Evolutionary conservation across 2,329 filamentous ascomycete species (phyloP), one percentile per base, ranked within the genome.

Genomic region (Ophiosphaerella korrae): DNA sequence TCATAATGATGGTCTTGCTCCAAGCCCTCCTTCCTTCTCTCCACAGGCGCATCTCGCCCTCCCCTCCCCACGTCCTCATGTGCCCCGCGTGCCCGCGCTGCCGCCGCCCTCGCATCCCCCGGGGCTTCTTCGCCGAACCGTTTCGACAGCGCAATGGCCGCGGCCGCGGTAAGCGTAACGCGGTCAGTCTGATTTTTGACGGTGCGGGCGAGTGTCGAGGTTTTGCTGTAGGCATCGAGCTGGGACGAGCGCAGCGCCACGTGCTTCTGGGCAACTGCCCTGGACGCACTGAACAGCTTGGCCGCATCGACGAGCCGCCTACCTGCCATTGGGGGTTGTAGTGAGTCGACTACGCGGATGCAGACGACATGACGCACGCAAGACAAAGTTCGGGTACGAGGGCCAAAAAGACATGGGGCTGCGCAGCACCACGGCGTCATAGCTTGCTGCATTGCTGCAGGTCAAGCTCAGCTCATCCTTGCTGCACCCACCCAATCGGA

Each of bases 191-290:
- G 84, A 44, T 68, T 78, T 68, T 85, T 85, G 48, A 87, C 77
- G 12, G 82, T 82, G 67, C 83, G 85, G 24, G 84, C 83, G 41
- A 89, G 71, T 26, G 82, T 84, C 2, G 87, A 89, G 0, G 87
- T 88, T 58, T 82, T 79, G 42, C 76, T 84, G 71, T 83, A 88
- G 41, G 84, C 72, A 66, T 88, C 82, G 62, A 87, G 75, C 68
- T 89, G 85, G 47, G 81, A 79, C 46, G 80, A 77, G 18, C 84
- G 84, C 42, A 87, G 78, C 36, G 75, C 76, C 49, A 85, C 71
- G 66, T 88, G 85, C 70, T 85, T 75, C 57, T 75, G 75, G 7
- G 76, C 77, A 53, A 81, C 66, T 31, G 74, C 70, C 57, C 70
- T 70, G 45, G 76, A 74, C 54, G 77, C 78, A 70, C 83, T 73